Evolutionary conservation across 257 asterid genomes (phyloP), one percentile per base, ranked within the genome.

Genomic region (Solanum chiquidenum): DNA sequence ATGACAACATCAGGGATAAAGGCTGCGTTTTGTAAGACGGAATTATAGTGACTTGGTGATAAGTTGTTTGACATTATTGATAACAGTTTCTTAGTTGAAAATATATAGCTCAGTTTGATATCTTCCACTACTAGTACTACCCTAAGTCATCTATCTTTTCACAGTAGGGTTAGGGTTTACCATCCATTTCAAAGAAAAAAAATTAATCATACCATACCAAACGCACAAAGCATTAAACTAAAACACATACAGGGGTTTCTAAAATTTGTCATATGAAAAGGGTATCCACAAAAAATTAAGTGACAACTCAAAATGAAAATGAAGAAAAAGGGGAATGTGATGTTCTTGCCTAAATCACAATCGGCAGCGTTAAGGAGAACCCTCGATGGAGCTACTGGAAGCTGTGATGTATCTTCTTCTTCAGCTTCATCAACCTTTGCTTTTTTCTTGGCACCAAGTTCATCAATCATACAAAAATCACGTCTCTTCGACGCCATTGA

Each of bases 331-430:
- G 9, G 68, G 86, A 37, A 25, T 72, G n/a, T 87, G 23, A 60
- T 27, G 73, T 87, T 23, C 58, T 42, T 55, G 88, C 97, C 97
- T 88, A 94, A 87, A 83, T 93, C 93, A 90, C 95, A 93, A 85
- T 94, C 97, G 21, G 95, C 94, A 12, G 95, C 93, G 52, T 94
- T 94, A 83, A 94, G 93, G 55, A 88, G 87, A 31, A 92, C 95
- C 20, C 89, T 10, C 55, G 64, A 23, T 42, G 84, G 23, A 34
- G 44, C 29, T 44, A n/a, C 79, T 33, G 83, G 75, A 38, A 89
- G 77, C 49, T 23, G 83, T 18, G 88, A 89, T 12, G 90, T 49
- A 16, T 75, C 87, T 46, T 71, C 89, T 64, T 31, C 40, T 31
- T 31, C 21, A 35, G 42, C 13, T 71, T 12, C 80, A 44, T 71